A percentile compares a stretch with the other conserved stretches of the same genome.
Conservation (phyloP, 177 flowering plant genomes). For the Vitis hybrid region DNA sequence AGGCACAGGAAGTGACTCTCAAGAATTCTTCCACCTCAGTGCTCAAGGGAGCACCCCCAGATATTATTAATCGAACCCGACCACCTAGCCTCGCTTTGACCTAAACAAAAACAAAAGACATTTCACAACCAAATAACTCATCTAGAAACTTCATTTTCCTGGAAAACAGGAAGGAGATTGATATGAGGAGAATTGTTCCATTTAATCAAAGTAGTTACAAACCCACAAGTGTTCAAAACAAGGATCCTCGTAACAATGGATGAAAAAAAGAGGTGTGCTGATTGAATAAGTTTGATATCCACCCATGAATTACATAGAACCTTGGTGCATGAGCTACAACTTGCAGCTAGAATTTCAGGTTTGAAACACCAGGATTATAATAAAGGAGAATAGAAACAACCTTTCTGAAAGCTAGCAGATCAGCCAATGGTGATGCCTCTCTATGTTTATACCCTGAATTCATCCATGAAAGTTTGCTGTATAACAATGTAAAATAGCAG, state of each 20-base stretch:
- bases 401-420: slow-evolving; percentile 91
- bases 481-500: slow-evolving; percentile 8
- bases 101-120: slow-evolving; percentile 26
- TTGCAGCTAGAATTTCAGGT: too few relatives aligned
- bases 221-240: not conserved
- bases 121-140: not conserved
- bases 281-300: too few relatives aligned
- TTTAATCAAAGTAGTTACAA: not conserved
- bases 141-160: not conserved
- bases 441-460: slow-evolving; percentile 69
- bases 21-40: slow-evolving; percentile 84
- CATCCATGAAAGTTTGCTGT: slow-evolving; percentile 90
- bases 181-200: not conserved
- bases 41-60: slow-evolving; percentile 91
- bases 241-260: too few relatives aligned
- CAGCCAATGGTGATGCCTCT: slow-evolving; percentile 82
- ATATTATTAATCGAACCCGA: slow-evolving; percentile 72
- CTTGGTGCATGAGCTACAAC: too few relatives aligned
- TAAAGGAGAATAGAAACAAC: slow-evolving; percentile 31
- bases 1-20: slow-evolving; percentile 84
- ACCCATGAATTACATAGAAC: too few relatives aligned
- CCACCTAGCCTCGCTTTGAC: slow-evolving; percentile 86
- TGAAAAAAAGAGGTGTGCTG: too few relatives aligned
- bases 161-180: not conserved
- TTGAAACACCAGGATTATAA: not conserved